Evolutionary conservation across 371 early-diverging fungal species (phyloP).

Genomic region (Apophysomyces ossiformis): DNA sequence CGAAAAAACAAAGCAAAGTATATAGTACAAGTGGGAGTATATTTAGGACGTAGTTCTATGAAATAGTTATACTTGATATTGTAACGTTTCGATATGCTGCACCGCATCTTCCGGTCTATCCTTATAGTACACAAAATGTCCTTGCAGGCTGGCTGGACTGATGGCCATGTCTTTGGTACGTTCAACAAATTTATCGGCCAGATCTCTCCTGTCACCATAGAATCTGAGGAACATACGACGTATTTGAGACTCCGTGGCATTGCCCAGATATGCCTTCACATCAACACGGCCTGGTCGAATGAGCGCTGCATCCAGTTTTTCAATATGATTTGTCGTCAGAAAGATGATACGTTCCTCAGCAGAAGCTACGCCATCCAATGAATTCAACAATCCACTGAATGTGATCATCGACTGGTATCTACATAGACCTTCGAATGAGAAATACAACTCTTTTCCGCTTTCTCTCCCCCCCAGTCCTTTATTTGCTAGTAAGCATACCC

Average conservation of each 20-base stretch:
- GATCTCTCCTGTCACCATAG: constrained; percentile 64
- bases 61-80: constrained; percentile 24
- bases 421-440: background rate
- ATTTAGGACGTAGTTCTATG: background rate
- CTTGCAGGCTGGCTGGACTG: constrained; percentile 92
- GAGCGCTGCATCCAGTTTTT: constrained; percentile 95
- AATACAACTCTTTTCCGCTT: background rate
- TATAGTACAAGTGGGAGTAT: too few relatives aligned
- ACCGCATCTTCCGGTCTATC: constrained; percentile 78
- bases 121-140: constrained; percentile 92
- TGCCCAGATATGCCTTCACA: constrained; percentile 87
- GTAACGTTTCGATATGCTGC: constrained; percentile 43
- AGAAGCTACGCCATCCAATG: constrained; percentile 98
- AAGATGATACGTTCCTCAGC: constrained; percentile 97
- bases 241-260: constrained; percentile 82
- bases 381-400: constrained; percentile 98
- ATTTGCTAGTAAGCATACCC: constrained; percentile 38
- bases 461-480: constrained; percentile 3
- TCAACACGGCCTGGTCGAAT: constrained; percentile 99
- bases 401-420: constrained; percentile 94
- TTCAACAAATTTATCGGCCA: constrained; percentile 77
- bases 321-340: constrained; percentile 99
- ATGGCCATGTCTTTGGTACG: constrained; percentile 52
- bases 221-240: constrained; percentile 87
- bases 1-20: too few relatives aligned